These are phyloP conservation scores for Tagetes patula DNA, from an alignment of 129 eudicot species.

Conservation along the genomic window DNA sequence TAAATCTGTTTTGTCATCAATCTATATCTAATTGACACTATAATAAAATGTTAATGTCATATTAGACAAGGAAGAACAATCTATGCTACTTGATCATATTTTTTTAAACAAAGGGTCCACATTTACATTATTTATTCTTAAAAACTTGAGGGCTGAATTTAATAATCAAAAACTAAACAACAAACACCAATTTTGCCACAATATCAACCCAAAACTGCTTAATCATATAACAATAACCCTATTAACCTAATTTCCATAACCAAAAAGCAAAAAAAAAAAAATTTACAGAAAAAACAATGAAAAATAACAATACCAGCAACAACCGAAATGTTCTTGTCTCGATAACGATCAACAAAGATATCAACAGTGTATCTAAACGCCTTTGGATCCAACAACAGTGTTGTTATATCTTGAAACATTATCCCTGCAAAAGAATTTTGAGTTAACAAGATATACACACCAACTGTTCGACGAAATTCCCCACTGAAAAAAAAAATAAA, in stretches of 20 bases:
- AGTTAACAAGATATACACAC: conserved; percentile 6
- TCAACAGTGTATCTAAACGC: conserved; percentile 84
- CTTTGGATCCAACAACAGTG: conserved; percentile 77
- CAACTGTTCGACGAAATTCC: conserved; percentile 39
- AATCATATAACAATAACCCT: neutral
- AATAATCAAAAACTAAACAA: neutral
- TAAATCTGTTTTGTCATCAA: conserved; percentile 2
- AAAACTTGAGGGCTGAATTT: conserved; percentile 17
- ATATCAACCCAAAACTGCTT: neutral
- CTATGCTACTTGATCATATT: conserved; percentile 22
- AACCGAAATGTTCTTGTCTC: conserved; percentile 71
- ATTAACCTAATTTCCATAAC: too few species aligned
- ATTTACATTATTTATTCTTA: conserved; percentile 26
- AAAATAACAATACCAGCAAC: conserved; percentile 69
- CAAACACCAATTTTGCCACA: neutral
- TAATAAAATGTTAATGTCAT: conserved; percentile 23
- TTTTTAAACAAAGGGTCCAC: conserved; percentile 27
- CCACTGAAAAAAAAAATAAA: neutral
- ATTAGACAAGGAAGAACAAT: conserved; percentile 29
- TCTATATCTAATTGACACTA: conserved; percentile 16
- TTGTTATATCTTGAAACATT: conserved; percentile 96
- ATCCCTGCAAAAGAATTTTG: conserved; percentile 49
- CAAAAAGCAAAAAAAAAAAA: too few species aligned
- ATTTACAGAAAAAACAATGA: too few species aligned
- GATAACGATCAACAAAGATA: conserved; percentile 91